phyloP scores from a whole-genome alignment of 164 flowering plant genomes.

The Buxus sempervirens region DNA sequence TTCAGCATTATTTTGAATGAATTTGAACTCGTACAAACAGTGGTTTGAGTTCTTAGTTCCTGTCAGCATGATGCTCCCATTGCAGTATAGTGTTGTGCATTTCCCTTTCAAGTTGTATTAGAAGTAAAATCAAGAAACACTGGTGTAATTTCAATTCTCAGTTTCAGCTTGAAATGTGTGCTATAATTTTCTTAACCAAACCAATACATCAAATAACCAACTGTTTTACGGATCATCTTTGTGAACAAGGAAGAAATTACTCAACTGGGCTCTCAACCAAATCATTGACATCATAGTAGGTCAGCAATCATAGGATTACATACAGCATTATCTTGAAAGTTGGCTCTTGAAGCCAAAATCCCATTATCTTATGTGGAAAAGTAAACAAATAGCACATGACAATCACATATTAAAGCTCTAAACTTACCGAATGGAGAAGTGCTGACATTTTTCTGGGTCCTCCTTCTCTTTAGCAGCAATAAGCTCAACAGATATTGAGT shows the following conservation, averaged over 20 bases:
- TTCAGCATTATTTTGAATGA: neutral
- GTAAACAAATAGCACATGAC: neutral
- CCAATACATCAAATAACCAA: neutral
- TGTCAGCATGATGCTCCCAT: neutral
- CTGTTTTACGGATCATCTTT: too few relatives aligned
- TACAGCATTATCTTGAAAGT: neutral
- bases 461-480: constrained; percentile 16
- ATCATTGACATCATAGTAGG: neutral
- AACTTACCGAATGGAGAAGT: constrained; percentile 61
- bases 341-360: neutral
- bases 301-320: neutral
- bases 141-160: neutral
- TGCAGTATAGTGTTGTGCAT: too few relatives aligned
- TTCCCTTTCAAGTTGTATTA: neutral
- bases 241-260: too few relatives aligned
- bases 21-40: neutral
- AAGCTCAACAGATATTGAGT: constrained; percentile 40
- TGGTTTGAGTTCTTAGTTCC: neutral
- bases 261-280: too few relatives aligned
- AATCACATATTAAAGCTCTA: neutral
- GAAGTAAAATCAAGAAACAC: neutral
- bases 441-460: constrained; percentile 32
- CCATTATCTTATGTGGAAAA: neutral
- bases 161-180: neutral
- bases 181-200: neutral